Evolutionary conservation across 257 asterid species (phyloP).

Genomic region (Forsythia suspensa): DNA sequence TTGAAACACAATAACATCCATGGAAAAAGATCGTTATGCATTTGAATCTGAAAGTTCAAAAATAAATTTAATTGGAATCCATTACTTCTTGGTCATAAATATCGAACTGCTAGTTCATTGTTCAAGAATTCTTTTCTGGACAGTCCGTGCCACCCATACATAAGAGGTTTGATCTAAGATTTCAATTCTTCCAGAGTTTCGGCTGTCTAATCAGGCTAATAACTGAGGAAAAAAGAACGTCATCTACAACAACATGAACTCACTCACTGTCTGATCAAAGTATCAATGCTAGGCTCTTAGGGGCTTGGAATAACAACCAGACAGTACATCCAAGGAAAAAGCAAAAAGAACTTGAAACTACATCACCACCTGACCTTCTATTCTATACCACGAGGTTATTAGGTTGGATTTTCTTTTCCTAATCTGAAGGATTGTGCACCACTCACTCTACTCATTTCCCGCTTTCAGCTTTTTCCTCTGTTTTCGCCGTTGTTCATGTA

Average conservation of each 20-base stretch:
- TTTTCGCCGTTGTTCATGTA: constrained; percentile 44
- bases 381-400: not conserved
- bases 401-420: not conserved
- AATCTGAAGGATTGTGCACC: not conserved
- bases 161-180: too few relatives aligned
- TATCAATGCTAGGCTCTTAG: not conserved
- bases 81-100: not conserved
- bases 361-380: not conserved
- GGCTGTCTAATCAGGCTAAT: not conserved
- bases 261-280: too few relatives aligned
- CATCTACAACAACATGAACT: too few relatives aligned
- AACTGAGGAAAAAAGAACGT: not conserved
- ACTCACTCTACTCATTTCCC: constrained; percentile 21
- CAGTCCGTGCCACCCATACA: too few relatives aligned
- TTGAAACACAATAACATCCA: not conserved
- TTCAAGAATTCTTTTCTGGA: too few relatives aligned
- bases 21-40: not conserved
- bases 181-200: too few relatives aligned
- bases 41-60: too few relatives aligned
- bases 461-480: constrained; percentile 36
- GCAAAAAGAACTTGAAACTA: not conserved
- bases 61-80: not conserved
- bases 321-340: not conserved
- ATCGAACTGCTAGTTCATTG: too few relatives aligned
- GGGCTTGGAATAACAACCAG: too few relatives aligned